Evolutionary conservation across 345 rosid species (phyloP), one percentile per base, ranked within the genome.

Genomic region (Fremontodendron californicum): DNA sequence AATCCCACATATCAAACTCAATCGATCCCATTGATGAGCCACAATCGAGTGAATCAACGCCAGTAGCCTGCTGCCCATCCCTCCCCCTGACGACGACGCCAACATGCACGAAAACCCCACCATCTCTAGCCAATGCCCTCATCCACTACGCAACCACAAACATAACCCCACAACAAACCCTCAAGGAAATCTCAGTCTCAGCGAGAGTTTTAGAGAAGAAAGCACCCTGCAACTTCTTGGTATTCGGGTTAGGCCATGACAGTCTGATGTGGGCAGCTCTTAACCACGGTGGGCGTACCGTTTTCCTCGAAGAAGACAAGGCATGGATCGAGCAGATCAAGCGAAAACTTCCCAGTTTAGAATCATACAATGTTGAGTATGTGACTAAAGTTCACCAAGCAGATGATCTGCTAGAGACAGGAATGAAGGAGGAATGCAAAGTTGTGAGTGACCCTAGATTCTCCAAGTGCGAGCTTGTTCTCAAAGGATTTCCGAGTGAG

Each of bases 181-280:
- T 81, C 57, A 89, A 87, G 31, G 98, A 96, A 75, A 92, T 96
- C 71, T 81, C 86, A 0, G 91, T 93, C 46, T 83, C 88, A 1
- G 88, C 91, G 43, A 78, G 80, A 54, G 83, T 91, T 11, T 80
- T 96, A 11, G 90, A 83, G 43, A 86, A 81, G 77, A 93, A 89
- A 61, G 86, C 98, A 1, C 98, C 99, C 0, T 93, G 98, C 84
- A 93, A 96, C 76, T 96, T 93, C 87, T 82, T 96, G 79, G 96
- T 93, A 67, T 96, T 96, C 42, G 98, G 99, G 18, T 82, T 96
- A 9, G 96, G 99, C 35, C 97, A 90, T 31, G 98, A 93, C 73
- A 93, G 98, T 73, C 88, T 96, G 19, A 90, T 93, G 99, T 96
- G 98, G 99, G 82, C 85, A 76, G 78, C 96, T 3, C 94, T 93